Conservation (phyloP, 805 yeast genomes). For the Starmerella apis region DNA sequence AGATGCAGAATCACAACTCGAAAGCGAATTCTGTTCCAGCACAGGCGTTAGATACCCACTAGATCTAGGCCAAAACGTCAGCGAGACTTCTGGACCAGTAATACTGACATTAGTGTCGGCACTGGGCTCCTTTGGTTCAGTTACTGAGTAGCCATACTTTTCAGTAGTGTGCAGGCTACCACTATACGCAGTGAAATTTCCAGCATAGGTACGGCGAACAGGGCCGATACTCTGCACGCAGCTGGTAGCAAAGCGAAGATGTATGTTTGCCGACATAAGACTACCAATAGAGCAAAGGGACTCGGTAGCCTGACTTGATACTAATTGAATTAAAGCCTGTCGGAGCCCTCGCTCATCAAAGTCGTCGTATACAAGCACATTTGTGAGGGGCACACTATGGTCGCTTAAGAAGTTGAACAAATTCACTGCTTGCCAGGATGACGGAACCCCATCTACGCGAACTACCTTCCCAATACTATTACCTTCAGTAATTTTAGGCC, state of each 20-base stretch:
- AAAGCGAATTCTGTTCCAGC: too few relatives aligned
- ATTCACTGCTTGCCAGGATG: conserved; percentile 15
- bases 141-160: conserved; percentile 14
- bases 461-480: conserved; percentile 15
- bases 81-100: not conserved
- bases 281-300: not conserved
- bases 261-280: conserved; percentile 5
- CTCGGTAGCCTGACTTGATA: not conserved
- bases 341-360: conserved; percentile 13
- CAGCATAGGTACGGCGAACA: conserved; percentile 14
- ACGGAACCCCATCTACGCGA: conserved; percentile 19
- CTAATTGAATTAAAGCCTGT: conserved; percentile 18
- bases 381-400: conserved; percentile 8
- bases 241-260: conserved; percentile 9
- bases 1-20: not conserved
- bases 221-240: conserved; percentile 14
- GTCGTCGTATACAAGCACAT: conserved; percentile 19
- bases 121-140: conserved; percentile 14
- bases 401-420: conserved; percentile 11
- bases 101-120: not conserved
- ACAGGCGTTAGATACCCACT: not conserved
- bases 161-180: not conserved
- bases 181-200: conserved; percentile 16
- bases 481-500: not conserved
- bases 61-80: not conserved